Conservation (phyloP, 441 rosid genomes). For the Geranium incanum region DNA sequence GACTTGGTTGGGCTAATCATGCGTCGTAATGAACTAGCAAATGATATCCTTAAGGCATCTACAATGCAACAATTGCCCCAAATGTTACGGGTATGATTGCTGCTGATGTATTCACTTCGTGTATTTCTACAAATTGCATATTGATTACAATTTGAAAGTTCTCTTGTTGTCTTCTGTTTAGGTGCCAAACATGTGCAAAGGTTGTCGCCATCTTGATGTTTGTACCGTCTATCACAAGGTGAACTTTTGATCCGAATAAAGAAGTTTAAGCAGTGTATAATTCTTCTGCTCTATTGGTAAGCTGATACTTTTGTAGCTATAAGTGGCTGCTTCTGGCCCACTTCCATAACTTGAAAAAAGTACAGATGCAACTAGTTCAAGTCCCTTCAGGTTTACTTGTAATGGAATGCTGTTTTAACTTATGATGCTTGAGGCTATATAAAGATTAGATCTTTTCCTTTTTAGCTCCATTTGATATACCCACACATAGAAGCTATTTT, state of each 20-base stretch:
- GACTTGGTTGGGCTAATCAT: slow-evolving; percentile 89
- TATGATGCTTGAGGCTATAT: background rate
- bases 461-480: background rate
- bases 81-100: slow-evolving; percentile 63
- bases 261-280: background rate
- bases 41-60: slow-evolving; percentile 69
- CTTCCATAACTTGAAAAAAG: background rate
- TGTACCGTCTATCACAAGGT: slow-evolving; percentile 97
- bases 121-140: slow-evolving; percentile 13
- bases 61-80: slow-evolving; percentile 70
- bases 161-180: slow-evolving; percentile 24
- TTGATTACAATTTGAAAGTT: slow-evolving; percentile 16
- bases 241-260: slow-evolving; percentile 23
- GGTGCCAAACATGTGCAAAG: slow-evolving; percentile 78
- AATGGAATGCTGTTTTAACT: background rate
- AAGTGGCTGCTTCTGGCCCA: slow-evolving; percentile 7
- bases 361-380: background rate
- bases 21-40: slow-evolving; percentile 95
- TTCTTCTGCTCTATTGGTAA: slow-evolving; percentile 7
- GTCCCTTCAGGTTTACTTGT: background rate
- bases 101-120: slow-evolving; percentile 21
- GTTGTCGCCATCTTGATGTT: slow-evolving; percentile 85
- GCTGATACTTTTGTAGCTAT: slow-evolving; percentile 6
- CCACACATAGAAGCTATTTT: background rate
- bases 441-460: background rate